A percentile compares a stretch with the other conserved stretches of the same genome.
Evolutionary conservation across 176 grass and related monocot genomes (phyloP).

Genomic region (Raddia distichophylla): DNA sequence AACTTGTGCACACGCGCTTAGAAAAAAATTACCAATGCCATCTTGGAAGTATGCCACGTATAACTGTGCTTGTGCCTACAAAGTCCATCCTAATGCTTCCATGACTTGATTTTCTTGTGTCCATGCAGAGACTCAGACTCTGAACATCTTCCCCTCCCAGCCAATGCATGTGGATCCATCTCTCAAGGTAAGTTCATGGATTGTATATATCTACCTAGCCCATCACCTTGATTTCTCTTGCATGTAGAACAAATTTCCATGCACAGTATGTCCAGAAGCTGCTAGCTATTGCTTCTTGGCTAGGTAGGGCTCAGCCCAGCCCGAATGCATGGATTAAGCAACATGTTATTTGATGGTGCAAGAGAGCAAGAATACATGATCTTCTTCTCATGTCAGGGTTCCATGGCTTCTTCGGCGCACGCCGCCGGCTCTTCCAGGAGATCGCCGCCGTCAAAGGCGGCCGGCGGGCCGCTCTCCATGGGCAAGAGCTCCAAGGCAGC

Average conservation of each 20-base stretch:
- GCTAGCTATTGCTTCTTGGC: neutral
- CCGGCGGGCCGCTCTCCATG: neutral
- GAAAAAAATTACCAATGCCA: constrained; percentile 9
- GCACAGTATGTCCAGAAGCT: neutral
- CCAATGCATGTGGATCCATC: constrained; percentile 58
- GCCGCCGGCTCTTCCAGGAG: constrained; percentile 33
- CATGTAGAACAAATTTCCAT: neutral
- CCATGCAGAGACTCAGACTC: constrained; percentile 65
- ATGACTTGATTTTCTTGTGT: constrained; percentile 42
- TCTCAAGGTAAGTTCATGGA: constrained; percentile 32
- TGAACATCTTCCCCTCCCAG: constrained; percentile 72
- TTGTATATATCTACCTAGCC: neutral
- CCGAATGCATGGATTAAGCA: neutral
- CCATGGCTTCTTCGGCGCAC: constrained; percentile 19
- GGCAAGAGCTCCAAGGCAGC: constrained; percentile 39
- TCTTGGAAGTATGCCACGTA: neutral
- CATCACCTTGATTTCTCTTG: neutral
- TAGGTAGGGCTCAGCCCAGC: too few species aligned
- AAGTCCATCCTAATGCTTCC: constrained; percentile 23
- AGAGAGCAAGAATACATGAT: neutral
- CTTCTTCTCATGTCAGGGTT: neutral
- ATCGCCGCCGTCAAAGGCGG: constrained; percentile 20
- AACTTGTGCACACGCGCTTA: neutral
- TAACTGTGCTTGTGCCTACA: constrained; percentile 15
- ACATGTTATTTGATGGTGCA: neutral